A percentile compares a stretch with the other conserved stretches of the same genome.
These are phyloP conservation scores for Aphanomyces cochlioides DNA, from an alignment of 352 stramenopile genomes.

Conservation along the genomic window DNA sequence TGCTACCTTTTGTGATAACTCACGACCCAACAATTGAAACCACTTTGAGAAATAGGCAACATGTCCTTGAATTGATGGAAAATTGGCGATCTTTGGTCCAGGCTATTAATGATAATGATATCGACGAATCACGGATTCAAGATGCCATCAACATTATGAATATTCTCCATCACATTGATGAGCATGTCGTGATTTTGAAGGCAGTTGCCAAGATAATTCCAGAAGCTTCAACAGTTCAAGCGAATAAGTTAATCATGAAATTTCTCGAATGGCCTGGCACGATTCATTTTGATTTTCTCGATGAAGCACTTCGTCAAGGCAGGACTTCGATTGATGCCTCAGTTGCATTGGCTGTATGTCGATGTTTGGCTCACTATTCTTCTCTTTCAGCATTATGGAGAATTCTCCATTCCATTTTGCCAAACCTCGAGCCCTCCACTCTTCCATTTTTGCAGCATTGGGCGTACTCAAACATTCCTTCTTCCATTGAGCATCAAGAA, in stretches of 20 bases:
- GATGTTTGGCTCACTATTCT: not conserved
- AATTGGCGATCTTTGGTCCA: not conserved
- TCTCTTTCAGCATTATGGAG: not conserved
- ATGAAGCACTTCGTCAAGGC: not conserved
- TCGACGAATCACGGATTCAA: not conserved
- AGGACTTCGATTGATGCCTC: not conserved
- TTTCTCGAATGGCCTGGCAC: not conserved
- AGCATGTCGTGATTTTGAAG: not conserved
- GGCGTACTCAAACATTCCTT: slow-evolving; percentile 12
- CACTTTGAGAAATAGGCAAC: not conserved
- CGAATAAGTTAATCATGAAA: not conserved
- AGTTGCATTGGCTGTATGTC: not conserved
- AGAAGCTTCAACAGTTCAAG: not conserved
- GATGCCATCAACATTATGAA: not conserved
- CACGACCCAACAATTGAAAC: not conserved
- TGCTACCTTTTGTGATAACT: not conserved
- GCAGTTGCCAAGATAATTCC: not conserved
- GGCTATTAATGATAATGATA: not conserved
- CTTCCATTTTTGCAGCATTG: slow-evolving; percentile 19
- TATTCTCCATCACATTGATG: not conserved
- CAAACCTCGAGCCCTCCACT: not conserved
- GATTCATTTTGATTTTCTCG: not conserved
- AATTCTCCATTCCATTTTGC: not conserved
- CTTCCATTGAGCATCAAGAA: not conserved
- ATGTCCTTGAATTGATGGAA: not conserved